phyloP scores from a whole-genome alignment of 2,329 filamentous ascomycete genomes.

The Fusarium abutilonis region DNA sequence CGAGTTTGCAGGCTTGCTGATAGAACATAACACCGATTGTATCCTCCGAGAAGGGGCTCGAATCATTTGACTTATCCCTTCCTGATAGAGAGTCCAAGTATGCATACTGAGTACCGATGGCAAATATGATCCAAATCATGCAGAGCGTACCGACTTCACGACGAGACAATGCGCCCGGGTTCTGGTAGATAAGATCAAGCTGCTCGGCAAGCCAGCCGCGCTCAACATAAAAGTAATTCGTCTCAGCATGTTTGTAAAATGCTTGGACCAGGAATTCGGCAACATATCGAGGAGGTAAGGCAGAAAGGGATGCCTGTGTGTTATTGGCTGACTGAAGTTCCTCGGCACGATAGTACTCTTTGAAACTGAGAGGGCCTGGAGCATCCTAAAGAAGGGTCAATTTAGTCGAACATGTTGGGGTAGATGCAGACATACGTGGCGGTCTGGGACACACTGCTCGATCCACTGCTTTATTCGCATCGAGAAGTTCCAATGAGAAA shows the following conservation, averaged over 20 bases:
- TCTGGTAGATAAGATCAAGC: slow-evolving; percentile 55
- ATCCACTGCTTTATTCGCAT: slow-evolving; percentile 62
- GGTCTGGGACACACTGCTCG: slow-evolving; percentile 52
- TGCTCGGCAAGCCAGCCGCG: slow-evolving; percentile 54
- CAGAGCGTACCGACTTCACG: slow-evolving; percentile 56
- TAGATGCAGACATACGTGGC: slow-evolving; percentile 42
- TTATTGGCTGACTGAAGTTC: slow-evolving; percentile 56
- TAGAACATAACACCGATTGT: slow-evolving; percentile 66
- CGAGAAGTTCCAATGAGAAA: slow-evolving; percentile 64
- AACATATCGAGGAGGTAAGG: slow-evolving; percentile 58
- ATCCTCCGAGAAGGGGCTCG: slow-evolving; percentile 56
- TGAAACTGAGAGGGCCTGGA: slow-evolving; percentile 46
- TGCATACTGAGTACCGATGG: slow-evolving; percentile 62
- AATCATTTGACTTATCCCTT: slow-evolving; percentile 37
- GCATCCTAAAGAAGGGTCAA: slow-evolving; percentile 37
- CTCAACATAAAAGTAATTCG: slow-evolving; percentile 61
- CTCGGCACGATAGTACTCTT: slow-evolving; percentile 58
- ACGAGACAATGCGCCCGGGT: slow-evolving; percentile 50
- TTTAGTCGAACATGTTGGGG: slow-evolving; percentile 1
- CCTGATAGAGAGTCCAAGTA: slow-evolving; percentile 54
- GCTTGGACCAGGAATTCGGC: slow-evolving; percentile 58
- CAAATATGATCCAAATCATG: slow-evolving; percentile 59
- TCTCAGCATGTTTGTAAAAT: slow-evolving; percentile 60
- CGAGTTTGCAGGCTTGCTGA: slow-evolving; percentile 62
- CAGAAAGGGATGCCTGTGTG: slow-evolving; percentile 52